Percentiles rank a stretch among this genome's conserved stretches.
These are phyloP conservation scores for Rhamnella rubrinervis DNA, from an alignment of 331 rosid species.

Conservation along the genomic window DNA sequence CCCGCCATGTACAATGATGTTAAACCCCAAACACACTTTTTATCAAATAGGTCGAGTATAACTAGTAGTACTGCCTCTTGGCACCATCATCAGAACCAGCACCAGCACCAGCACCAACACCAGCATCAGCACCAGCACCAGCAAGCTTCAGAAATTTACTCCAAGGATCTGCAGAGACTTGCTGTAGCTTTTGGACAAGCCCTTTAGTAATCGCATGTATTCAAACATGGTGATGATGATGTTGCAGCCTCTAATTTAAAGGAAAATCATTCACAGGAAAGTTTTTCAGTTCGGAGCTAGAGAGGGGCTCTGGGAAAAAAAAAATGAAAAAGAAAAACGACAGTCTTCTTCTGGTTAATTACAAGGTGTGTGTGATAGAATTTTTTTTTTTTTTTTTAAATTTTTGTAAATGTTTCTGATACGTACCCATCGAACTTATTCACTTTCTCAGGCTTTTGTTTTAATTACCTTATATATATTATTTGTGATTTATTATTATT, in stretches of 20 bases:
- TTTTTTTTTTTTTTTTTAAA: slow-evolving; percentile 1
- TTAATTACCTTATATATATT: slow-evolving; percentile 33
- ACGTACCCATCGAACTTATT: slow-evolving; percentile 2
- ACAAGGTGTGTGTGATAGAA: slow-evolving; percentile 49
- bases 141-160: slow-evolving; percentile 48
- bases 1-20: slow-evolving; percentile 30
- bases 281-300: not conserved
- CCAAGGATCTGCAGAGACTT: slow-evolving; percentile 78
- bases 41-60: slow-evolving; percentile 31
- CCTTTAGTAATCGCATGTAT: slow-evolving; percentile 34
- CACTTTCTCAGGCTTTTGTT: not conserved
- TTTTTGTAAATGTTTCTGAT: slow-evolving; percentile 52
- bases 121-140: slow-evolving; percentile 27
- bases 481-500: slow-evolving; percentile 34
- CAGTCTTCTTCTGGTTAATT: slow-evolving; percentile 3
- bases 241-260: not conserved
- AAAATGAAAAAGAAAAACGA: not conserved
- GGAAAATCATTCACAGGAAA: not conserved
- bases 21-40: slow-evolving; percentile 53
- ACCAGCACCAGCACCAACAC: slow-evolving; percentile 31
- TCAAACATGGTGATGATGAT: not conserved
- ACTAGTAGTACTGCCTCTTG: slow-evolving; percentile 24
- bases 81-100: slow-evolving; percentile 43
- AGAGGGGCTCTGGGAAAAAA: slow-evolving; percentile 2
- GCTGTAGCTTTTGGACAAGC: slow-evolving; percentile 79